Evolutionary conservation across 805 yeast species (phyloP), one percentile per base, ranked within the genome.

Genomic region (Millerago galiae): DNA sequence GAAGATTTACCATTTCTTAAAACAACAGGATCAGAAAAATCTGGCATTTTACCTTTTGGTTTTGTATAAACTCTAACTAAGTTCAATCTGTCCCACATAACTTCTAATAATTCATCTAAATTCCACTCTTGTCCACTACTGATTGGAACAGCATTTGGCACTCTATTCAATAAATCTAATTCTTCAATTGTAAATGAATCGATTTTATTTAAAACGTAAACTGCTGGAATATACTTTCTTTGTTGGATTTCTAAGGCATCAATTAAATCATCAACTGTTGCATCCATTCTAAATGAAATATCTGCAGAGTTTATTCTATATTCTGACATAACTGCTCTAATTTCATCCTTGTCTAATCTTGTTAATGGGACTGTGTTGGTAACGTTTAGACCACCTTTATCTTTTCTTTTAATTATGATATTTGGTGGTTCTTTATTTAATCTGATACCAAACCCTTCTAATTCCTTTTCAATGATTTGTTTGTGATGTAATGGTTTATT

Each of bases 71-170:
- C 96, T 60, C 99, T 80, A 33, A 91, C 98, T 58, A 93, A 71
- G 53, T 86, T 81, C 56, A 93, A 75, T 60, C 83, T 77, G 42
- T 81, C 86, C 99, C 99, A 93, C 98, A 93, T 93, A 61, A 79
- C 72, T 58, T 91, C 96, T 53, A 93, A 71, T 53, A 93, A 73
- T 65, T 91, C 98, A 65, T 93, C 99, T 59, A 93, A 70, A 61
- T 93, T 93, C 99, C 99, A 93, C 52, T 95, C 95, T 60, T 84
- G 75, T 49, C 95, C 98, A 8, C 96, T 84, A 9, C 96, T 86
- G 47, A 93, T 91, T 32, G 99, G 99, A 40, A 93, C 95, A 8
- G 98, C 97, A 66, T 93, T 81, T 39, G 99, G 99, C 55, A 93
- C 93, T 61, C 93, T 79, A 70, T 86, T 83, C 48, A 93, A 66